Evolutionary conservation across 768 basidiomycete genomes (phyloP).

Genomic region (Rhodotorula diobovata): DNA sequence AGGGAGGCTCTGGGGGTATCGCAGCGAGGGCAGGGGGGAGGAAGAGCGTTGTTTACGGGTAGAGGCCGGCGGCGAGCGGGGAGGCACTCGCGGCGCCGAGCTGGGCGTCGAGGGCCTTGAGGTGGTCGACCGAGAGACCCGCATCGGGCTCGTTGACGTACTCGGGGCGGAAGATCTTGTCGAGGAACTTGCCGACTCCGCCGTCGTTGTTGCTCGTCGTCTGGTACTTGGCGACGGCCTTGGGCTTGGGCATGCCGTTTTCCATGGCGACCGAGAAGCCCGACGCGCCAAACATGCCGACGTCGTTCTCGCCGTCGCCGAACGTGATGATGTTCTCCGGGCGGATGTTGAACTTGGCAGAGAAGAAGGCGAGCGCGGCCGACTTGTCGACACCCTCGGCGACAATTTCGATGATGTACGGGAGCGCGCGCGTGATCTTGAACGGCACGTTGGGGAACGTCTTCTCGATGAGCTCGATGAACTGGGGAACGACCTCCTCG

Average conservation of each 20-base stretch:
- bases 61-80: slow-evolving; percentile 31
- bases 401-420: slow-evolving; percentile 42
- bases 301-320: slow-evolving; percentile 42
- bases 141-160: slow-evolving; percentile 4
- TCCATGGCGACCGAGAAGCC: slow-evolving; percentile 36
- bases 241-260: slow-evolving; percentile 39
- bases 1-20: not conserved
- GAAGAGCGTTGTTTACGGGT: slow-evolving; percentile 7
- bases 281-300: slow-evolving; percentile 35
- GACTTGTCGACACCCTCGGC: slow-evolving; percentile 40
- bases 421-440: slow-evolving; percentile 40
- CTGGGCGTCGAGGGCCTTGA: slow-evolving; percentile 27
- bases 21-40: not conserved
- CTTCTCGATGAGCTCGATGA: slow-evolving; percentile 35
- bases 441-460: slow-evolving; percentile 34
- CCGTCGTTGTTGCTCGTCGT: slow-evolving; percentile 39
- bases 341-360: slow-evolving; percentile 35
- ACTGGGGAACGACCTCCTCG: slow-evolving; percentile 37
- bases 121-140: slow-evolving; percentile 23
- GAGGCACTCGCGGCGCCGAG: slow-evolving; percentile 4
- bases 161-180: slow-evolving; percentile 38
- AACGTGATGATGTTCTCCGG: slow-evolving; percentile 40
- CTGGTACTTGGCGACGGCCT: slow-evolving; percentile 30
- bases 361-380: slow-evolving; percentile 39
- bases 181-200: slow-evolving; percentile 40